Evolutionary conservation across 371 early-diverging fungal species (phyloP), one percentile per base, ranked within the genome.

Genomic region (Lichtheimia hyalospora): DNA sequence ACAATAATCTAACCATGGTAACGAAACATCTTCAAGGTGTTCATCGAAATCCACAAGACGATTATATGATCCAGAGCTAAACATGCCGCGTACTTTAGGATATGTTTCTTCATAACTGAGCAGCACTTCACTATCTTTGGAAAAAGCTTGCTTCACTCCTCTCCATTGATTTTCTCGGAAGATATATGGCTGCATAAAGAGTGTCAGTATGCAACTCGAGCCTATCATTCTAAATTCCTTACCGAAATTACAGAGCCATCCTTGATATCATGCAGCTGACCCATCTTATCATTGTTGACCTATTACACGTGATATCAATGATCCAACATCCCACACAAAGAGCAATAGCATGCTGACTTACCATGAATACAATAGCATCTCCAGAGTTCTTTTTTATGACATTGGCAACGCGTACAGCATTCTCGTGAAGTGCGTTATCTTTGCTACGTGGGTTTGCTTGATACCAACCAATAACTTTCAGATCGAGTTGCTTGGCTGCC

Each of bases 31-130:
- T 54, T 91, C 91, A 52, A 93, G 60, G 63, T 91, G 92, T 61
- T 84, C 87, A 52, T 89, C 90, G 65, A 92, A 90, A 61, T 92
- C 92, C 23, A 76, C 70, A 6, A 92, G 15, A 5, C 71, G 66
- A 40, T 73, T 73, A 62, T 85, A 83, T 7, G 74, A 70, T 28
- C 68, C 58, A 14, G 64, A 49, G 48, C 65, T 74, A 23, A 77
- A 56, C 34, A 77, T 50, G 5, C 65, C 75, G 8, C 68, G 68
- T 25, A 70, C 63, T 67, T 77, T 77, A 23, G 69, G 44, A 43
- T 57, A 63, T 0, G 74, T 75, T 21, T 79, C 68, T 16, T 77
- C 70, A 10, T 67, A 61, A 12, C 61, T 67, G 25, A 83, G 69
- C 3, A 67, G 23, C 34, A 79, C 63, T 50, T 52, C 43, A 14